A percentile compares a stretch with the other conserved stretches of the same genome.
These are phyloP conservation scores for Colletotrichum endophyticum DNA, from an alignment of 2,329 filamentous ascomycete species.

Conservation along the genomic window DNA sequence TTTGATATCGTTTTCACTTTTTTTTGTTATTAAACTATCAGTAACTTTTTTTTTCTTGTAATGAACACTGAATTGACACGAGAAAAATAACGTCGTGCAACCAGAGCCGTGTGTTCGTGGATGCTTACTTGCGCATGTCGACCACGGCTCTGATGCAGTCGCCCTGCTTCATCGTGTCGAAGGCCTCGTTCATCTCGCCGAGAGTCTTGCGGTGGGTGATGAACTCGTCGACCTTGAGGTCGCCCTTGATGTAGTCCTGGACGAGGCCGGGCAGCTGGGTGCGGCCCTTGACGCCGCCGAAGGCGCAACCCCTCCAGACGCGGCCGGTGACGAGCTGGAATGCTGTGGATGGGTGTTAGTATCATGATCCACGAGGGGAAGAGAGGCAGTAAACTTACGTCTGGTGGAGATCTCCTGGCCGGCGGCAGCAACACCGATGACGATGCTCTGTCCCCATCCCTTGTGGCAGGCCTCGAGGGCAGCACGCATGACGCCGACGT, in stretches of 20 bases:
- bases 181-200: constrained; percentile 85
- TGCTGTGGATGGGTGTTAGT: constrained; percentile 54
- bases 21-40: constrained; percentile 20
- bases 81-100: constrained; percentile 1
- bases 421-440: constrained; percentile 96
- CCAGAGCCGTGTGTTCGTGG: background rate
- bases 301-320: constrained; percentile 97
- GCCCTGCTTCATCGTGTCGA: constrained; percentile 92
- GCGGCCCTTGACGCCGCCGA: constrained; percentile 97
- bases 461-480: constrained; percentile 99
- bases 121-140: constrained; percentile 54
- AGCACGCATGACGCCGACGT: constrained; percentile 93
- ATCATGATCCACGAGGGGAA: too few relatives aligned
- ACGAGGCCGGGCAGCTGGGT: constrained; percentile 89
- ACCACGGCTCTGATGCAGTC: constrained; percentile 98
- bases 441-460: constrained; percentile 97
- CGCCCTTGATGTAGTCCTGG: constrained; percentile 84
- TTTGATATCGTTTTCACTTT: constrained; percentile 17
- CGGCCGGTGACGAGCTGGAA: constrained; percentile 99
- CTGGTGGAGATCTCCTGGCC: constrained; percentile 94
- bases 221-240: constrained; percentile 98
- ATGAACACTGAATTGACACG: background rate
- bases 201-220: constrained; percentile 94
- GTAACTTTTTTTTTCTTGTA: constrained; percentile 11
- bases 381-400: constrained; percentile 64